phyloP scores from a whole-genome alignment of 2,329 filamentous ascomycete species.

The Talaromyces sp. region DNA sequence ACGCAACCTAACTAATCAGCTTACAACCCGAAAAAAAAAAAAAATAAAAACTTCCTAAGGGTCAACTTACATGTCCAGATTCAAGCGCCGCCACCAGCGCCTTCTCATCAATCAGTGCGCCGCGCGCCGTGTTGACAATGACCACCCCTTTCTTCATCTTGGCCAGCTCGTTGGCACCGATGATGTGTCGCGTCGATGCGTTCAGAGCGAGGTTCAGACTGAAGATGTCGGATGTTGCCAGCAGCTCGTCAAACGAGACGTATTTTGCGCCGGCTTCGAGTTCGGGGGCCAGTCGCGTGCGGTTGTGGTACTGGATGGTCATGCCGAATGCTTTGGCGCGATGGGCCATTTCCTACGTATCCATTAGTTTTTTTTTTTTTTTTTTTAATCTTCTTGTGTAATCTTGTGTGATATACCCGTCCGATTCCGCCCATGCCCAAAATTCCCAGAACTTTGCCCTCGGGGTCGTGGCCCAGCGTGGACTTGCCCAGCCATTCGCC shows the following conservation, averaged over 20 bases:
- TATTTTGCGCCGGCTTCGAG: conserved; percentile 39
- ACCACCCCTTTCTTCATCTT: conserved; percentile 43
- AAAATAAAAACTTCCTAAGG: neutral
- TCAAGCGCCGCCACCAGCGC: conserved; percentile 41
- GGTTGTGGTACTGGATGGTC: conserved; percentile 45
- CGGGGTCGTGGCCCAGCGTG: conserved; percentile 41
- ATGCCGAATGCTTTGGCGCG: conserved; percentile 43
- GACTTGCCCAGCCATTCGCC: conserved; percentile 39
- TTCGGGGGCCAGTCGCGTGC: conserved; percentile 35
- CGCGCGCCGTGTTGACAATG: conserved; percentile 42
- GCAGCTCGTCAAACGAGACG: conserved; percentile 42
- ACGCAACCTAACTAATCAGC: conserved; percentile 27
- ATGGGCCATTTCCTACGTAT: conserved; percentile 39
- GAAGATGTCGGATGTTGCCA: conserved; percentile 43
- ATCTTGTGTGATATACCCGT: conserved; percentile 25
- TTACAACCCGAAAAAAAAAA: neutral
- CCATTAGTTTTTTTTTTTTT: too few relatives aligned
- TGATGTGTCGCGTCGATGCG: conserved; percentile 42
- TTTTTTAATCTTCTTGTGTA: too few relatives aligned
- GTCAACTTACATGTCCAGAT: conserved; percentile 36
- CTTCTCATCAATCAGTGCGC: conserved; percentile 43
- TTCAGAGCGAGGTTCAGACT: conserved; percentile 44
- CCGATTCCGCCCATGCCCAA: conserved; percentile 47
- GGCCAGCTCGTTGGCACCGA: conserved; percentile 39
- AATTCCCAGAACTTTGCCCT: conserved; percentile 42